Percentiles rank a stretch among this genome's conserved stretches.
These are phyloP conservation scores for Batkoa obscura DNA, from an alignment of 371 early-diverging fungal genomes.

Conservation along the genomic window DNA sequence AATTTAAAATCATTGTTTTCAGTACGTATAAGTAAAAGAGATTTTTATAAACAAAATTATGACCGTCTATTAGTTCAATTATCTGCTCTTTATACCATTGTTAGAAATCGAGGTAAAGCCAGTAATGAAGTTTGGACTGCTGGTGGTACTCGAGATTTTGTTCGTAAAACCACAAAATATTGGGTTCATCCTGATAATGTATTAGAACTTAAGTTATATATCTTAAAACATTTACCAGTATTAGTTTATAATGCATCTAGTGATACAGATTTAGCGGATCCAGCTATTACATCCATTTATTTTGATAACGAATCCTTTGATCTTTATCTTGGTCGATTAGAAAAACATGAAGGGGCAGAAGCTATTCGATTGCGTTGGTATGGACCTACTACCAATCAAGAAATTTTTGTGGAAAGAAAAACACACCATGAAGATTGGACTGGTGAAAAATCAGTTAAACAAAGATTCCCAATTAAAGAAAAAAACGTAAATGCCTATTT, in stretches of 20 bases:
- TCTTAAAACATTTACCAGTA: constrained; percentile 90
- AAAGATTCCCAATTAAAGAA: constrained; percentile 89
- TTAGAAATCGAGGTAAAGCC: constrained; percentile 58
- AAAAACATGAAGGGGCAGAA: constrained; percentile 86
- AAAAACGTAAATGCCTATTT: constrained; percentile 78
- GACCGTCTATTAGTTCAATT: constrained; percentile 74
- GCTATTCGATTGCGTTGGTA: constrained; percentile 90
- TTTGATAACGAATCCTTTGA: constrained; percentile 87
- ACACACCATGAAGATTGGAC: constrained; percentile 95
- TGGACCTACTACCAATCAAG: constrained; percentile 21
- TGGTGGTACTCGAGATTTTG: constrained; percentile 58
- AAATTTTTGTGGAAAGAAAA: constrained; percentile 94
- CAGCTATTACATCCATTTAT: constrained; percentile 84
- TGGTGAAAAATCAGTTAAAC: constrained; percentile 86
- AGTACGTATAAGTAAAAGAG: constrained; percentile 63
- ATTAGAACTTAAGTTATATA: constrained; percentile 80
- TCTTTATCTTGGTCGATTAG: constrained; percentile 78
- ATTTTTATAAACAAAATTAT: constrained; percentile 82
- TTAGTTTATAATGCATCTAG: constrained; percentile 59
- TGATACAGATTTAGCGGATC: constrained; percentile 31
- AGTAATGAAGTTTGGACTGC: constrained; percentile 20
- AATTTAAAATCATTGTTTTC: constrained; percentile 71
- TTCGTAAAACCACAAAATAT: constrained; percentile 81
- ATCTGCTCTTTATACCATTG: constrained; percentile 71
- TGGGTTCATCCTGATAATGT: constrained; percentile 99